Evolutionary conservation across 148 eudicot species (phyloP).

Genomic region (Cornus suecica): DNA sequence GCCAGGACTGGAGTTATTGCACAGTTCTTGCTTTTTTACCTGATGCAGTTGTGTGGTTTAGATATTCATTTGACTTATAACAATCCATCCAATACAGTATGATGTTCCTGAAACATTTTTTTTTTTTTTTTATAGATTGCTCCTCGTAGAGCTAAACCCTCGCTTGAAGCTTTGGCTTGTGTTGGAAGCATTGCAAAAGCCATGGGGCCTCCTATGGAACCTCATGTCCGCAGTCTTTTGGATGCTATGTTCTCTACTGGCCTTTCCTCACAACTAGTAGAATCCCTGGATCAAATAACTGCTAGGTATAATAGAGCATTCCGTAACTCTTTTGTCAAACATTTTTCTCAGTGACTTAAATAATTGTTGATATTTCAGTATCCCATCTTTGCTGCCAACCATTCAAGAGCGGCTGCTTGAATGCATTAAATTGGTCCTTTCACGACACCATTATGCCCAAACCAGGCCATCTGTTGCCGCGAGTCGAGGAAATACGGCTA

Average conservation of each 20-base stretch:
- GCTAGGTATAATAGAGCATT: constrained; percentile 45
- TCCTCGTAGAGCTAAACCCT: constrained; percentile 95
- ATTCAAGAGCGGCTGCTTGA: constrained; percentile 83
- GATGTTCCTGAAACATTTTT: not conserved
- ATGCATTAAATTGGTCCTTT: constrained; percentile 72
- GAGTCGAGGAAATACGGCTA: constrained; percentile 43
- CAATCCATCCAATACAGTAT: not conserved
- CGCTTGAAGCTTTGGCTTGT: constrained; percentile 94
- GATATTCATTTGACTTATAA: not conserved
- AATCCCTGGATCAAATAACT: constrained; percentile 74
- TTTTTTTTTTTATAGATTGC: constrained; percentile 61
- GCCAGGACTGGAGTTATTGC: not conserved
- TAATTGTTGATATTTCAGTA: constrained; percentile 42
- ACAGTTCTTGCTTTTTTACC: not conserved
- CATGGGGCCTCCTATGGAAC: constrained; percentile 85
- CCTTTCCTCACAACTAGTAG: constrained; percentile 73
- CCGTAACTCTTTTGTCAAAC: not conserved
- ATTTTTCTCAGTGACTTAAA: not conserved
- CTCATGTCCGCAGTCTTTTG: constrained; percentile 78
- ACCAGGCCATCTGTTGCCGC: constrained; percentile 50
- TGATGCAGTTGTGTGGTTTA: not conserved
- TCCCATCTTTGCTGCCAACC: constrained; percentile 84
- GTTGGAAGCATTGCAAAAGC: constrained; percentile 93
- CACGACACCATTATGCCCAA: constrained; percentile 55
- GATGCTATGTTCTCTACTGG: constrained; percentile 96